Percentiles rank a stretch among this genome's conserved stretches.
Conservation (phyloP, 352 stramenopile species). For the Pythium insidiosum region DNA sequence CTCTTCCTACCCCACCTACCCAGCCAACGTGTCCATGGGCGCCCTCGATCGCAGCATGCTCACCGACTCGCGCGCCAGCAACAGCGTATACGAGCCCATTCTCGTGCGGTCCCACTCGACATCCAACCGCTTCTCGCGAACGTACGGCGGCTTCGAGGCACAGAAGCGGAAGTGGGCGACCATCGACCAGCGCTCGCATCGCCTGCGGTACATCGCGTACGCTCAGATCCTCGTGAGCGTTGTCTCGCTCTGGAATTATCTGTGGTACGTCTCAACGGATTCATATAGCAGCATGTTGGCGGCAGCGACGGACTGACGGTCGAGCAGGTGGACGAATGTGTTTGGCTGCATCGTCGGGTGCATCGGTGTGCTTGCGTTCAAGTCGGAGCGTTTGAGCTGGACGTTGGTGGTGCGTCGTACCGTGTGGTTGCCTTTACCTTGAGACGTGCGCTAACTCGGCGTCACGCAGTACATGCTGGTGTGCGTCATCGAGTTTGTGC, state of each 20-base stretch:
- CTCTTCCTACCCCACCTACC: too few species aligned
- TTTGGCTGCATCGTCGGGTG: constrained; percentile 64
- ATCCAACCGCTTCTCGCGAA: constrained; percentile 20
- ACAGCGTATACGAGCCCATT: constrained; percentile 13
- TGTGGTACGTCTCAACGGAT: constrained; percentile 34
- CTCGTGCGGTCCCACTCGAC: constrained; percentile 7
- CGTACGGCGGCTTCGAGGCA: constrained; percentile 69
- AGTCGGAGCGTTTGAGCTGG: constrained; percentile 73
- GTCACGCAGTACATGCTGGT: constrained; percentile 48
- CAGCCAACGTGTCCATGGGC: constrained; percentile 4
- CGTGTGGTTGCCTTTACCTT: background rate
- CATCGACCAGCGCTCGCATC: constrained; percentile 47
- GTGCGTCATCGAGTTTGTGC: constrained; percentile 61
- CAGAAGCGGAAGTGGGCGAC: constrained; percentile 72
- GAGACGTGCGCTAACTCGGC: too few species aligned
- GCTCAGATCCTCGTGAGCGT: constrained; percentile 53
- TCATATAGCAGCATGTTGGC: background rate
- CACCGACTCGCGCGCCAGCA: constrained; percentile 7
- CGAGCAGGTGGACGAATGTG: constrained; percentile 46
- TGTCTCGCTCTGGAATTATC: constrained; percentile 55
- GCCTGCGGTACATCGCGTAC: constrained; percentile 53
- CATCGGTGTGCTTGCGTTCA: constrained; percentile 59
- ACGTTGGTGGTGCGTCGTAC: constrained; percentile 48
- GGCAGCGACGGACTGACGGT: background rate
- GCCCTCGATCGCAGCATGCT: constrained; percentile 2